phyloP scores from a whole-genome alignment of 768 basidiomycete genomes.

The Collybiopsis confluens region DNA sequence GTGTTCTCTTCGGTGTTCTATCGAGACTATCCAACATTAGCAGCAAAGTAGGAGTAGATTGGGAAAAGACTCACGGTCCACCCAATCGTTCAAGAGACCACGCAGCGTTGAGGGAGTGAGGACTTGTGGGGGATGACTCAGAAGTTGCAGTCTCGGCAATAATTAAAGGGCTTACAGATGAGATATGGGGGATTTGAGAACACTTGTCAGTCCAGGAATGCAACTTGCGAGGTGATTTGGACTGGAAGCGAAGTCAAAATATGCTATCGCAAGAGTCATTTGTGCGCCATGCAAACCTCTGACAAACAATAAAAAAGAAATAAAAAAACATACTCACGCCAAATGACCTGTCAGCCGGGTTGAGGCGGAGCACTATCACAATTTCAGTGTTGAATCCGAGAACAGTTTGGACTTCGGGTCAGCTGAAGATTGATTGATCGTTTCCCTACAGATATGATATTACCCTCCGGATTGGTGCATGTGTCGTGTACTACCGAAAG shows the following conservation, averaged over 20 bases:
- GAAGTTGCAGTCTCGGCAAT: background rate
- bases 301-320: too few relatives aligned
- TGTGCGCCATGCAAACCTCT: too few relatives aligned
- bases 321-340: too few relatives aligned
- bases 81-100: background rate
- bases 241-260: background rate
- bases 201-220: background rate
- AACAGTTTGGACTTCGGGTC: too few relatives aligned
- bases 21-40: background rate
- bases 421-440: too few relatives aligned
- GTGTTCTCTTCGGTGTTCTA: background rate
- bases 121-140: background rate
- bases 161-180: background rate
- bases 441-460: too few relatives aligned
- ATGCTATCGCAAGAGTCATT: background rate
- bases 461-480: too few relatives aligned
- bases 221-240: slow-evolving; percentile 1
- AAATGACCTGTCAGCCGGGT: too few relatives aligned
- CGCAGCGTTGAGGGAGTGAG: slow-evolving; percentile 5
- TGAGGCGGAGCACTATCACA: too few relatives aligned
- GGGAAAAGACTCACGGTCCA: slow-evolving; percentile 1
- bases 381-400: too few relatives aligned
- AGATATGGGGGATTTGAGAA: slow-evolving; percentile 2
- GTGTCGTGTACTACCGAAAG: too few relatives aligned
- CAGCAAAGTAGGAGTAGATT: too few relatives aligned